Base-by-base conservation (phyloP, 2,329 filamentous ascomycete species). In the Calonectria hongkongensis region DNA sequence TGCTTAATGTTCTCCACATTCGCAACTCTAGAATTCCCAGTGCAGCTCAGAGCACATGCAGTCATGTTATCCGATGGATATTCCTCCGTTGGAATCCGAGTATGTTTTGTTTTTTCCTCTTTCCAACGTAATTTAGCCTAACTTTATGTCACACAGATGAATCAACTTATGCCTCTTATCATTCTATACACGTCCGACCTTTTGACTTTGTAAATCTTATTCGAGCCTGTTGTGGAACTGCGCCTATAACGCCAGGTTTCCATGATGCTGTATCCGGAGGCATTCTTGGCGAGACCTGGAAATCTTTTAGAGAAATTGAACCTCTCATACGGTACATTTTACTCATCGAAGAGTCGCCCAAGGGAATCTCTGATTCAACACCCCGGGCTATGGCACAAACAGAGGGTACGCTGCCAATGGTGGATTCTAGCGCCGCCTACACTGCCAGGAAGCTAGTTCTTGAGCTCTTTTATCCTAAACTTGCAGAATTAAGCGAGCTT, bases 51-150 rank as follows among this genome's bases (percentile, higher is more conserved):
- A 87, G 88, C 47, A 93, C 92, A 4, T 92, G 91, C 45, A 93
- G 92, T 75, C 91, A 94, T 78, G 89, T 97, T 43, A 90, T 97
- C 69, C 89, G 92, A 78, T 99, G 97, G 97, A 83, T 97, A 1
- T 92, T 95, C 78, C 89, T 92, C 41, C 93, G 90, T 79, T 99
- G 96, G 95, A 92, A 92, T 76, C 94, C 95, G 75, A 92, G 94
- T 96, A 87, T 82, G 89, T 77, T n/a, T 33, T 39, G 15, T 9
- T 2, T 45, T 8, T 21, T 21, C 21, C 21, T 13, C 21, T 18
- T 28, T 4, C 30, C 30, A 33, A 25, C 10, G 28, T 16, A 16
- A 48, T 48, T 12, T 4, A 12, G 27, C 10, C 54, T 76, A 28
- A 78, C 60, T 28, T 50, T n/a, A 8, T n/a, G 66, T 43, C n/a